Evolutionary conservation across 2,329 filamentous ascomycete genomes (phyloP).

Genomic region (Cordyceps cicadae): DNA sequence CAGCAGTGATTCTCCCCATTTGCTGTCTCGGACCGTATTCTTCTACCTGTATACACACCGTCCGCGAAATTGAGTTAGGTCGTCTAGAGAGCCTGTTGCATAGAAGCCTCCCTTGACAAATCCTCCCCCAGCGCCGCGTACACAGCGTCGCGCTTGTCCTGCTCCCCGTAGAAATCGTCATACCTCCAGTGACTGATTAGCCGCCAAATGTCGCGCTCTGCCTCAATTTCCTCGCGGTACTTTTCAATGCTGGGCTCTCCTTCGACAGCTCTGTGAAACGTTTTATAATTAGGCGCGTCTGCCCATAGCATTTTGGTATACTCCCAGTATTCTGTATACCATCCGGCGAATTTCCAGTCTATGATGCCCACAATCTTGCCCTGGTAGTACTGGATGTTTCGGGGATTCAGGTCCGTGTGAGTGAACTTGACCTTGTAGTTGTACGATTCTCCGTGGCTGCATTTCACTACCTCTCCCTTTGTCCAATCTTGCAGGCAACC

Average conservation of each 20-base stretch:
- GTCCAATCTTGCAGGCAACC: no score
- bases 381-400: no score
- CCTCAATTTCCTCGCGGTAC: background rate
- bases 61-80: background rate
- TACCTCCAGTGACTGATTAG: background rate
- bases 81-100: background rate
- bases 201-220: background rate
- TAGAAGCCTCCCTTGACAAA: background rate
- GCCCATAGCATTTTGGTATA: no score
- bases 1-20: background rate
- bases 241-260: background rate
- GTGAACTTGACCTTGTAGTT: no score
- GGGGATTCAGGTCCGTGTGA: no score
- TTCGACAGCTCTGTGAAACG: background rate
- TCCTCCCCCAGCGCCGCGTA: background rate
- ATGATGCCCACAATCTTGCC: no score
- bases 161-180: background rate
- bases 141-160: background rate
- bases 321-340: no score
- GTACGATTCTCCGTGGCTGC: no score
- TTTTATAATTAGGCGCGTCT: no score
- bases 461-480: no score
- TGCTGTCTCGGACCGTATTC: background rate
- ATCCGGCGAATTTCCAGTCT: no score
- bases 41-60: background rate